Base-by-base conservation (phyloP, 1,139 yeast genomes). In the Magnusiomyces suaveolens region DNA sequence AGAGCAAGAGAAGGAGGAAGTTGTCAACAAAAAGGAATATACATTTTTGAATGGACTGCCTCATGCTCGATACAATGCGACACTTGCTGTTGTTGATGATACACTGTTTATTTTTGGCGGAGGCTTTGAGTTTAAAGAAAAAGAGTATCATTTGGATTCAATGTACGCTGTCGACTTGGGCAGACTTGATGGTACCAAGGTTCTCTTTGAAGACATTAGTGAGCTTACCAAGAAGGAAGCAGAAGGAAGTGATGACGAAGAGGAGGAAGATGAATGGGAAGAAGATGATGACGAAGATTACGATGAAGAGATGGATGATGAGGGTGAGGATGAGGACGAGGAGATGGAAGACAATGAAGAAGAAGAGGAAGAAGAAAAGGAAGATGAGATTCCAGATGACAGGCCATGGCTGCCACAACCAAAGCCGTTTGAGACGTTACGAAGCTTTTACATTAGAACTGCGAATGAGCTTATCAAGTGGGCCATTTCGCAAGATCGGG, bases 381-480 rank as follows among this genome's bases (percentile, higher is more conserved):
- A 80, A 56, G 69, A 64, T 20, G 60, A 62, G 2, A 80, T 83
- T 63, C 95, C 96, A 3, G 97, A 92, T 69, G 85, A 85, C 48
- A 80, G 96, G 69, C 96, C 97, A 26, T 90, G 96, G 96, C 76
- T 92, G 58, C 97, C 97, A 49, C 97, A 89, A 68, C 98, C 98
- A 48, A 89, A 90, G 66, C 84, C 96, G n/a, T 92, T 92, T 65
- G 97, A 92, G 70, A 72, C 80, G 1, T 74, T 90, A 59, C 81
- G 96, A 61, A 83, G 80, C 1, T 92, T 90, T 70, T 92, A 92
- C 67, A 75, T 84, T 41, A 84, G 96, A 65, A 82, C 95, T 0
- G 95, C 96, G 54, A 83, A 92, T 1, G 80, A 82, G 48, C 90
- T 90, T 71, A 77, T 90, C 63, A 89, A 88, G 67, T 92, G 97